phyloP scores from a whole-genome alignment of 2,329 filamentous ascomycete genomes.

The Dichotomopilus funicola region DNA sequence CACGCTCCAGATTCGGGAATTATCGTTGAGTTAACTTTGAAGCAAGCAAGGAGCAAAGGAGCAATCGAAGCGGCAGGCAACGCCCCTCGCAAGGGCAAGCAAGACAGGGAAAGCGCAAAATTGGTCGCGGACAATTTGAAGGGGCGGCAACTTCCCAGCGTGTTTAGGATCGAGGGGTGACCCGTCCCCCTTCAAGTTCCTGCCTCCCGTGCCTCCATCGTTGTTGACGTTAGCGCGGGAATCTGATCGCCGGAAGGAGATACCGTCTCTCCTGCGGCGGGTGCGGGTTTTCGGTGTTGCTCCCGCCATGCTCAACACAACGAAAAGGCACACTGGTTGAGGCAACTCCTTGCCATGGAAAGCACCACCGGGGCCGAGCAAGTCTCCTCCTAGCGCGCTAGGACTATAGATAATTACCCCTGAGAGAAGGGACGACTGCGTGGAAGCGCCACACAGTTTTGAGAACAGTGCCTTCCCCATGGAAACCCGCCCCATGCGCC shows the following conservation, averaged over 20 bases:
- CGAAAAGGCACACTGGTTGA: not conserved
- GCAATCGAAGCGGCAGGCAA: no score
- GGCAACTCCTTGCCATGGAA: not conserved
- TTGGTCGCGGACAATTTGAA: no score
- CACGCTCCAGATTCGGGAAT: no score
- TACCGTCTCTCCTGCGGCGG: not conserved
- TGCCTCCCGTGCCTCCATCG: no score
- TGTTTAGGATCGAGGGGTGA: no score
- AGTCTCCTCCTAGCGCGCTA: not conserved
- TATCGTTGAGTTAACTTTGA: no score
- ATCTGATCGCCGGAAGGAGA: not conserved
- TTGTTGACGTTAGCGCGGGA: not conserved
- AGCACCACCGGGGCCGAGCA: not conserved
- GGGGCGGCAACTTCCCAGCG: no score
- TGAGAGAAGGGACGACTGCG: constrained; percentile 3
- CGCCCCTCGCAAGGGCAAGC: no score
- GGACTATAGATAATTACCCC: not conserved
- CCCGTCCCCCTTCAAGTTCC: no score
- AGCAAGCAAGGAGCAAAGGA: no score
- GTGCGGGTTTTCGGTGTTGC: not conserved
- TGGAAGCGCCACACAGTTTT: constrained; percentile 6
- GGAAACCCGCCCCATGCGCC: not conserved
- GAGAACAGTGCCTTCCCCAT: not conserved
- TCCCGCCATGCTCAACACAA: not conserved
- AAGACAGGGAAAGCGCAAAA: no score